phyloP scores from a whole-genome alignment of 2,329 filamentous ascomycete genomes.

The Pestalotiopsis sp. region DNA sequence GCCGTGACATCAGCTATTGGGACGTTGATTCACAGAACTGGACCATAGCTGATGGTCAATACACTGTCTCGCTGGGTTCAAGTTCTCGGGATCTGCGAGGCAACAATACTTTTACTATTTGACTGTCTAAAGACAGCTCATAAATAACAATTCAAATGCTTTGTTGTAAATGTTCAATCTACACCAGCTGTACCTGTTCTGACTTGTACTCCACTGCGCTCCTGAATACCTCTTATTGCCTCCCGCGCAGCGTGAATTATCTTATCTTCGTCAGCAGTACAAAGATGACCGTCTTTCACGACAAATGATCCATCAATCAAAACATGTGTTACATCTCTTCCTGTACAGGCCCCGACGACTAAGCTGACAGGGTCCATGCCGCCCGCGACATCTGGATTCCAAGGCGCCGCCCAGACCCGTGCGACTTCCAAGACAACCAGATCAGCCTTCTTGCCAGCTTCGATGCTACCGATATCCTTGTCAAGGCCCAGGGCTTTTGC shows the following conservation, averaged over 20 bases:
- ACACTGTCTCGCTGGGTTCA: slow-evolving; percentile 1
- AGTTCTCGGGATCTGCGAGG: neutral
- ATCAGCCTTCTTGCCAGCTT: slow-evolving; percentile 45
- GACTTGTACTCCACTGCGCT: slow-evolving; percentile 16
- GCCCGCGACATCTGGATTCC: neutral
- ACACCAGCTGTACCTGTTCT: neutral
- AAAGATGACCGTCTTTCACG: slow-evolving; percentile 13
- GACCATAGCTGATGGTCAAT: slow-evolving; percentile 45
- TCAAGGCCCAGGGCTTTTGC: slow-evolving; percentile 48
- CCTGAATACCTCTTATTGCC: slow-evolving; percentile 15
- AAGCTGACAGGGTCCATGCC: slow-evolving; percentile 20
- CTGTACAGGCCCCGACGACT: slow-evolving; percentile 16
- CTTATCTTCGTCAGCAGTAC: slow-evolving; percentile 9
- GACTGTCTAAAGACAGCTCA: neutral
- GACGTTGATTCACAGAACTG: slow-evolving; percentile 62
- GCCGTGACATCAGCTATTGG: slow-evolving; percentile 69
- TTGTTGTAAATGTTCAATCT: neutral
- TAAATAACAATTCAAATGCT: neutral
- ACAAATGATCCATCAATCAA: slow-evolving; percentile 16
- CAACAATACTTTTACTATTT: neutral
- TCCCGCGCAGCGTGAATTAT: slow-evolving; percentile 12
- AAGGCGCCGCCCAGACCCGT: slow-evolving; percentile 15
- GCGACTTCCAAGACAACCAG: slow-evolving; percentile 30
- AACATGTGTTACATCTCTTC: slow-evolving; percentile 16
- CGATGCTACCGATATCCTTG: slow-evolving; percentile 27